Percentiles rank a stretch among this genome's conserved stretches.
Conservation (phyloP, 768 basidiomycete genomes). For the Melanogaster broomeanus region DNA sequence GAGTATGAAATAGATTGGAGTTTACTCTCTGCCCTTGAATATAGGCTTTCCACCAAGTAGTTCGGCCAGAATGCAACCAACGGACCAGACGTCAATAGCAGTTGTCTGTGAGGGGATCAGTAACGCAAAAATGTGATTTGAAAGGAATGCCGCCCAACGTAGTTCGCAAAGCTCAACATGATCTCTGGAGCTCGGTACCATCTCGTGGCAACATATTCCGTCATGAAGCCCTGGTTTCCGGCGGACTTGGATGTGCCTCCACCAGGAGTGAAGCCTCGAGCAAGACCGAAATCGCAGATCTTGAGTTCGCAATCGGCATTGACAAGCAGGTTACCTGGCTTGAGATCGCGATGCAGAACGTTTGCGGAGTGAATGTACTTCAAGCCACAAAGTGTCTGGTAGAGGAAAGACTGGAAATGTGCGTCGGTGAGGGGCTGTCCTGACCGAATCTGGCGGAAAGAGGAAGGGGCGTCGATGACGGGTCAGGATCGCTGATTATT, state of each 20-base stretch:
- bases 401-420: constrained; percentile 95
- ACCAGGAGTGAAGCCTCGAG: constrained; percentile 89
- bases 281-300: constrained; percentile 98
- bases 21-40: constrained; percentile 96
- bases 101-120: constrained; percentile 59
- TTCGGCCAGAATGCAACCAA: constrained; percentile 95
- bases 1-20: constrained; percentile 5
- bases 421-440: constrained; percentile 88
- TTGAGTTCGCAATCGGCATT: constrained; percentile 98
- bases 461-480: constrained; percentile 1
- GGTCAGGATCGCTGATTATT: not conserved
- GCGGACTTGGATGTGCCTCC: constrained; percentile 71
- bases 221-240: constrained; percentile 95
- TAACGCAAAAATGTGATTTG: not conserved
- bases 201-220: constrained; percentile 97
- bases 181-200: constrained; percentile 99
- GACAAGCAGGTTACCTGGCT: constrained; percentile 93
- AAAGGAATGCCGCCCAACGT: constrained; percentile 53
- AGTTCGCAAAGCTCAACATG: constrained; percentile 96
- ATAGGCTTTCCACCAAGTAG: constrained; percentile 92
- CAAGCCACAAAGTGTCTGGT: constrained; percentile 96
- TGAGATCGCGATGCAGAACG: constrained; percentile 94
- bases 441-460: constrained; percentile 64
- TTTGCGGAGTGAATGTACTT: constrained; percentile 99
- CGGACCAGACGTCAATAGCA: constrained; percentile 94